These are phyloP conservation scores for Luzula sylvatica DNA, from an alignment of 176 grass and related monocot genomes.

Conservation along the genomic window DNA sequence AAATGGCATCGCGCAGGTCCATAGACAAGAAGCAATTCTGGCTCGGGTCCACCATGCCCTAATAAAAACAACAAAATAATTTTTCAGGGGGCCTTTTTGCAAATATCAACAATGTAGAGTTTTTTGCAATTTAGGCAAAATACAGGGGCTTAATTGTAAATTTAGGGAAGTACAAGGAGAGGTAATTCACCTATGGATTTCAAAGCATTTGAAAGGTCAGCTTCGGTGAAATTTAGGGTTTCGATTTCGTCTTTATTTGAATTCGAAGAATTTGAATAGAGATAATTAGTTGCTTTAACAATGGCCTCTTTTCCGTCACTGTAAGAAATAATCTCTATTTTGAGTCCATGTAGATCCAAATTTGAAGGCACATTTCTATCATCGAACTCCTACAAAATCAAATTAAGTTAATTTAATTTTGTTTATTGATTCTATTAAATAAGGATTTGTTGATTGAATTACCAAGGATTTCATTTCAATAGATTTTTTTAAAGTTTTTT, in stretches of 20 bases:
- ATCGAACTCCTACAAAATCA: constrained; percentile 41
- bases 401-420: constrained; percentile 13
- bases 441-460: constrained; percentile 21
- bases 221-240: constrained; percentile 56
- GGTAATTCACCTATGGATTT: constrained; percentile 61
- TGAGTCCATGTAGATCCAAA: too few relatives aligned
- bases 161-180: not conserved
- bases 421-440: constrained; percentile 16
- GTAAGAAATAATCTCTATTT: constrained; percentile 53
- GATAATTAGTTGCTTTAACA: constrained; percentile 84
- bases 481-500: constrained; percentile 27
- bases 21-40: constrained; percentile 84
- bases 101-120: too few relatives aligned
- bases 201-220: constrained; percentile 49
- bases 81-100: too few relatives aligned
- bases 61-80: too few relatives aligned
- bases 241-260: constrained; percentile 25
- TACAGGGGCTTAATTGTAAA: constrained; percentile 5
- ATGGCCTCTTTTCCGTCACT: constrained; percentile 78
- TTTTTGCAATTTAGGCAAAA: too few relatives aligned
- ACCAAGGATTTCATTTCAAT: constrained; percentile 30
- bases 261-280: constrained; percentile 35
- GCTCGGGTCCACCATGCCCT: constrained; percentile 81
- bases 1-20: constrained; percentile 76
- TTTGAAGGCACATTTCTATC: too few relatives aligned